These are phyloP conservation scores for Moringa oleifera DNA, from an alignment of 345 rosid species.

Conservation along the genomic window DNA sequence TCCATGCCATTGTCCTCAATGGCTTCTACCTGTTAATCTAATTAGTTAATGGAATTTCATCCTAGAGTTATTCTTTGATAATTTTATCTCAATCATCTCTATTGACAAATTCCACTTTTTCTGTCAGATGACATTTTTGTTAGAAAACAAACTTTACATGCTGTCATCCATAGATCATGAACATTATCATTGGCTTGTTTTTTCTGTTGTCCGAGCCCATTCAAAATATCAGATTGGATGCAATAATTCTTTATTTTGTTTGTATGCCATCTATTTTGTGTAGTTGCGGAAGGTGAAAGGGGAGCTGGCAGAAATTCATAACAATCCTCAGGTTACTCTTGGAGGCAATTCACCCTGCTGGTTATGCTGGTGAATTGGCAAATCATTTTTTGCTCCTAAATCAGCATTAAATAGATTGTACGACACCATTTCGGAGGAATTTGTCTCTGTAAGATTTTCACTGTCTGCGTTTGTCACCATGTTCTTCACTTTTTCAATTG, in stretches of 20 bases:
- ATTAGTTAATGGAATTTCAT: too few species aligned
- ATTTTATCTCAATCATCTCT: too few species aligned
- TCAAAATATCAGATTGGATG: background rate
- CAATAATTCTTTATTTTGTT: too few species aligned
- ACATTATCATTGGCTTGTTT: background rate
- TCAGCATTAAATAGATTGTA: conserved; percentile 45
- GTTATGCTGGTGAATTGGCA: conserved; percentile 57
- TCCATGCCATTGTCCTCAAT: too few species aligned
- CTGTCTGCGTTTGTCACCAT: background rate
- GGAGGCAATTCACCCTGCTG: conserved; percentile 75
- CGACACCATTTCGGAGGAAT: conserved; percentile 48
- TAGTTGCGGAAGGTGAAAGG: conserved; percentile 58
- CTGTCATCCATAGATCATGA: background rate
- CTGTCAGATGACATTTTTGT: background rate
- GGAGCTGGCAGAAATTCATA: conserved; percentile 47
- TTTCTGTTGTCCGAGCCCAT: background rate
- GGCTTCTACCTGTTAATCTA: too few species aligned
- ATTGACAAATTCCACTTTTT: too few species aligned
- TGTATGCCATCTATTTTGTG: background rate
- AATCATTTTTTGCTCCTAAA: conserved; percentile 60
- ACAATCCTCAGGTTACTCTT: conserved; percentile 65
- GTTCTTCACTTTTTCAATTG: conserved; percentile 1
- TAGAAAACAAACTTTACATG: too few species aligned
- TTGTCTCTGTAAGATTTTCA: conserved; percentile 45
- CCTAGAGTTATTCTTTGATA: too few species aligned